phyloP scores from a whole-genome alignment of 495 filamentous ascomycete species.

The Annulohypoxylon bovei region DNA sequence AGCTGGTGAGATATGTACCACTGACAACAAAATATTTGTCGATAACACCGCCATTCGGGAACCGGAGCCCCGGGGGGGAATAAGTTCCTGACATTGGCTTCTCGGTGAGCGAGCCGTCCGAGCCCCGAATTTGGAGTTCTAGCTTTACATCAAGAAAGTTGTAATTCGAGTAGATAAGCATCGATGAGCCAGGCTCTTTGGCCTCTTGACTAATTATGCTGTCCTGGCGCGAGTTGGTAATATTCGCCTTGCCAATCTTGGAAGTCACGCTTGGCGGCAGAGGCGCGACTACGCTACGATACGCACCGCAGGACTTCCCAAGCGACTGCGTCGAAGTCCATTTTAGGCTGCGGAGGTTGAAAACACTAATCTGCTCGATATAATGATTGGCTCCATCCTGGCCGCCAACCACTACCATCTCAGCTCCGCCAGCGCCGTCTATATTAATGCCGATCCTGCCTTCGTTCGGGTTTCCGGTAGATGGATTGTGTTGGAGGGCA shows the following conservation, averaged over 20 bases:
- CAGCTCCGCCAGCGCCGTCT: slow-evolving; percentile 90
- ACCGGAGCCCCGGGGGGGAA: slow-evolving; percentile 89
- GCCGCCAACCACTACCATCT: slow-evolving; percentile 97
- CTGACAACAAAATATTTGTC: slow-evolving; percentile 96
- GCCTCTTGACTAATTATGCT: slow-evolving; percentile 57
- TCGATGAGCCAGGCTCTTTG: slow-evolving; percentile 75
- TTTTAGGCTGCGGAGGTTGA: slow-evolving; percentile 94
- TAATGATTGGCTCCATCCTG: slow-evolving; percentile 98
- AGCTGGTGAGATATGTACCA: slow-evolving; percentile 95
- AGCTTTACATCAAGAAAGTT: slow-evolving; percentile 98
- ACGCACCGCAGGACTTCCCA: slow-evolving; percentile 92
- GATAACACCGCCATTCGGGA: slow-evolving; percentile 93
- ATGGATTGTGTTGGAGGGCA: slow-evolving; percentile 88
- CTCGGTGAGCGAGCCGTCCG: slow-evolving; percentile 86
- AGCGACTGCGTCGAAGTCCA: slow-evolving; percentile 89
- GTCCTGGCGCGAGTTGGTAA: slow-evolving; percentile 45
- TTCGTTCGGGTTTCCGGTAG: slow-evolving; percentile 80
- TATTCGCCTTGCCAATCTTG: slow-evolving; percentile 70
- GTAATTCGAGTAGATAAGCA: slow-evolving; percentile 99
- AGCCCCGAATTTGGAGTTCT: slow-evolving; percentile 85
- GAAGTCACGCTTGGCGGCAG: slow-evolving; percentile 70
- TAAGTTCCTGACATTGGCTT: slow-evolving; percentile 87
- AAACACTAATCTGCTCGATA: slow-evolving; percentile 97
- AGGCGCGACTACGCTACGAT: slow-evolving; percentile 92
- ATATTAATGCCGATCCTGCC: slow-evolving; percentile 85